These are phyloP conservation scores for Larix kaempferi DNA, from an alignment of 75 land plant genomes.

Conservation along the genomic window DNA sequence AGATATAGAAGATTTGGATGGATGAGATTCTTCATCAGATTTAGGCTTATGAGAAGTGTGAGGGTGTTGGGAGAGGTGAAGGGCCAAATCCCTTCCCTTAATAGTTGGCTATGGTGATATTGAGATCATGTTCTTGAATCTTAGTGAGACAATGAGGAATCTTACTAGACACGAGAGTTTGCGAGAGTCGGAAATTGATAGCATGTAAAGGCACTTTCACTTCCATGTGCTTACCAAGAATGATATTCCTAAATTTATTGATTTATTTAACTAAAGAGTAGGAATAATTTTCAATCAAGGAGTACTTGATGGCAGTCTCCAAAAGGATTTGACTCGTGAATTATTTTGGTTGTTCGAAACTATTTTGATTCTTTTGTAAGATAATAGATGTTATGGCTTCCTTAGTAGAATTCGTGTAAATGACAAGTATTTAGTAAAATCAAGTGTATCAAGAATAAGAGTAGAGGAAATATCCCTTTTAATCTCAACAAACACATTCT, in stretches of 20 bases:
- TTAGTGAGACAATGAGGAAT: not conserved
- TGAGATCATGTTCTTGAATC: not conserved
- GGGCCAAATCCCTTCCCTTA: not conserved
- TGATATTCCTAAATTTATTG: not conserved
- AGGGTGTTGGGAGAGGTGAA: not conserved
- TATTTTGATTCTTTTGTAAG: not conserved
- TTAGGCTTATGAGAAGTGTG: not conserved
- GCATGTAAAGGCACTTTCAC: not conserved
- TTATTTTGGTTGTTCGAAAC: not conserved
- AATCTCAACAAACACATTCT: not conserved
- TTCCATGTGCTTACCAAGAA: not conserved
- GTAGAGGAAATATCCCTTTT: not conserved
- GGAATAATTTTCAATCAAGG: not conserved
- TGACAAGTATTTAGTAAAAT: not conserved
- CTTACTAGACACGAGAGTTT: not conserved
- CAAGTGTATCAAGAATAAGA: not conserved
- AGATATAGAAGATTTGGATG: not conserved
- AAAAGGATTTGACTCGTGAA: not conserved
- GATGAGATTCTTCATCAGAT: not conserved
- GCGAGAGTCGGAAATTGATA: not conserved
- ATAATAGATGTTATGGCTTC: not conserved
- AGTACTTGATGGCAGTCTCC: not conserved
- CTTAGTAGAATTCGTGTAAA: not conserved
- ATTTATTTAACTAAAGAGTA: not conserved
- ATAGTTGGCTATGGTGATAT: not conserved